A percentile compares a stretch with the other conserved stretches of the same genome.
phyloP scores from a whole-genome alignment of 305 asterid species.

The Fraxinus dipetala region DNA sequence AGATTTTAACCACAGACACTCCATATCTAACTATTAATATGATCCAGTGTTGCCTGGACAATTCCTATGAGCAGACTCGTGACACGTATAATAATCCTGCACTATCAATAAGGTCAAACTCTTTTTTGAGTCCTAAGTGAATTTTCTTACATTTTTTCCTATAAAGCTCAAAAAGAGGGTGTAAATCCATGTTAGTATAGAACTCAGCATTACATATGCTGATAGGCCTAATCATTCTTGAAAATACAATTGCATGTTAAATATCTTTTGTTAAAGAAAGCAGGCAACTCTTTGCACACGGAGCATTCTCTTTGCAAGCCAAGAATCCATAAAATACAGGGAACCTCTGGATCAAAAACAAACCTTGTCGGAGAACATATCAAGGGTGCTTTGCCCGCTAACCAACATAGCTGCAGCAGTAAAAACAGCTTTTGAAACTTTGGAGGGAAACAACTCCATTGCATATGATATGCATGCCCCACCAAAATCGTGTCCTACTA shows the following conservation, averaged over 20 bases:
- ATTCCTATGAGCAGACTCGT: background rate
- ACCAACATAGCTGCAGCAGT: slow-evolving; percentile 88
- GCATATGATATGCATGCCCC: slow-evolving; percentile 89
- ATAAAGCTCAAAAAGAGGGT: background rate
- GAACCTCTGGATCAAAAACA: slow-evolving; percentile 17
- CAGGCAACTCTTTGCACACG: background rate
- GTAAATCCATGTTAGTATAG: background rate
- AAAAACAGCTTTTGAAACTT: slow-evolving; percentile 81
- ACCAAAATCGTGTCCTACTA: slow-evolving; percentile 97
- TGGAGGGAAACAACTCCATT: slow-evolving; percentile 77
- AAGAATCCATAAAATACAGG: slow-evolving; percentile 5
- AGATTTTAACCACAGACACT: background rate
- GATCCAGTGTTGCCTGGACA: background rate
- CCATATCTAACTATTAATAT: background rate
- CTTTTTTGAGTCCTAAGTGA: slow-evolving; percentile 12
- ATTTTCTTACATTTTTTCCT: background rate
- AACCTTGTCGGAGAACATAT: slow-evolving; percentile 86
- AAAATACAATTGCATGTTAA: background rate
- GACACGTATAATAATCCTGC: background rate
- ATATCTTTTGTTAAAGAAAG: background rate
- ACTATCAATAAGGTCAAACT: background rate
- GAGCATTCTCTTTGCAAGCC: slow-evolving; percentile 2
- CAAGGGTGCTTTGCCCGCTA: slow-evolving; percentile 82
- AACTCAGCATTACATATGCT: background rate
- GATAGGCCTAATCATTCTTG: background rate